phyloP scores from a whole-genome alignment of 2,329 filamentous ascomycete genomes.

The Talaromyces verruculosus region DNA sequence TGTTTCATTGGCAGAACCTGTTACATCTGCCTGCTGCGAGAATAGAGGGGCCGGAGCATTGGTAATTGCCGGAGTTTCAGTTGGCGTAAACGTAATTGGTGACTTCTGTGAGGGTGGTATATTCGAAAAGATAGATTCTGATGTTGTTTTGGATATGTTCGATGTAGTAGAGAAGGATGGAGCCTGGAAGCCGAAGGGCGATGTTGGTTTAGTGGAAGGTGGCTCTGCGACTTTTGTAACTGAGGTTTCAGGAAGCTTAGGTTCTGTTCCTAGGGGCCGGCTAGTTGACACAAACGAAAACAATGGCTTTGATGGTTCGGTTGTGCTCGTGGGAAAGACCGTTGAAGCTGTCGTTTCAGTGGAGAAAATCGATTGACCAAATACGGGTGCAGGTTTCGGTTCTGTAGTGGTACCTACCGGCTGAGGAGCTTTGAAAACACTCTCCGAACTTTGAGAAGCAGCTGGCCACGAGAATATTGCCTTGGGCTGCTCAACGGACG shows the following conservation, averaged over 20 bases:
- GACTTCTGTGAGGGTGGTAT: not conserved
- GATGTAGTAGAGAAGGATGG: not conserved
- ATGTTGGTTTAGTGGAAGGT: not conserved
- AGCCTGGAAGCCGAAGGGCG: constrained; percentile 2
- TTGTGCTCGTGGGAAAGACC: not conserved
- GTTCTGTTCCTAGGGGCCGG: not conserved
- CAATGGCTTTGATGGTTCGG: constrained; percentile 1
- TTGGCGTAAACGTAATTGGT: not conserved
- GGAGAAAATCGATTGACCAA: not conserved
- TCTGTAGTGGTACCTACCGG: not conserved
- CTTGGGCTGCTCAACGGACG: constrained; percentile 4
- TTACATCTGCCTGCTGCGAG: not conserved
- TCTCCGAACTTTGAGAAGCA: constrained; percentile 9
- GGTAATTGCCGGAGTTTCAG: not conserved
- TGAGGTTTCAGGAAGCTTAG: not conserved
- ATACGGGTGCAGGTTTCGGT: not conserved
- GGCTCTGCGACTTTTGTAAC: not conserved
- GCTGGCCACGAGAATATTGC: constrained; percentile 10
- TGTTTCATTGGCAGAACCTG: not conserved
- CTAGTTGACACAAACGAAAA: constrained; percentile 1
- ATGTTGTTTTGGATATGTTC: not conserved
- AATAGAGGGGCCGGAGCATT: not conserved
- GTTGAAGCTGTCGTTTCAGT: not conserved
- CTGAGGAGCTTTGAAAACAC: not conserved
- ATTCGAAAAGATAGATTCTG: constrained; percentile 6